Conservation (phyloP, 2,329 filamentous ascomycete genomes). For the Didymella keratinophila region DNA sequence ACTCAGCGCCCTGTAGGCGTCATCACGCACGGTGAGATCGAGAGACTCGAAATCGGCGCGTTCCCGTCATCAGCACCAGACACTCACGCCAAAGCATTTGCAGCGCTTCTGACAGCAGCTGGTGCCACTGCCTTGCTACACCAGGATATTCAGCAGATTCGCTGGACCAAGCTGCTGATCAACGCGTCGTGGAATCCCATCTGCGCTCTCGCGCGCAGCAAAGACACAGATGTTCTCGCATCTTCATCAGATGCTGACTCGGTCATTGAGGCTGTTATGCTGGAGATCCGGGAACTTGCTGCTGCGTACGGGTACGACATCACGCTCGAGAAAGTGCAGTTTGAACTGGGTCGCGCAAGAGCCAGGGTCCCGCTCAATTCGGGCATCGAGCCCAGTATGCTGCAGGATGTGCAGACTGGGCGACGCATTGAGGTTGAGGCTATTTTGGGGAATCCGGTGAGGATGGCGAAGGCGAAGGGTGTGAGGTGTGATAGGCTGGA, state of each 20-base stretch:
- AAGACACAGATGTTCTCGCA: conserved; percentile 61
- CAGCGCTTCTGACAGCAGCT: conserved; percentile 53
- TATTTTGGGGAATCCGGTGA: conserved; percentile 58
- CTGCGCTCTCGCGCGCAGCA: conserved; percentile 63
- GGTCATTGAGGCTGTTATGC: conserved; percentile 54
- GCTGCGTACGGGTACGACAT: conserved; percentile 52
- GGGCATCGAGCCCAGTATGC: conserved; percentile 60
- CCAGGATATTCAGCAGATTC: conserved; percentile 63
- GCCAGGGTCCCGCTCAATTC: conserved; percentile 45
- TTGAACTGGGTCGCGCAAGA: conserved; percentile 50
- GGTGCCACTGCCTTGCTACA: conserved; percentile 60
- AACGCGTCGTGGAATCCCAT: conserved; percentile 70
- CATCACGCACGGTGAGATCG: conserved; percentile 57
- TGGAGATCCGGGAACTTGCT: conserved; percentile 56
- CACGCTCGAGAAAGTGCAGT: conserved; percentile 48
- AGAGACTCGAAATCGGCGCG: conserved; percentile 60
- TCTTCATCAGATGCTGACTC: conserved; percentile 50
- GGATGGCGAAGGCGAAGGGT: conserved; percentile 51
- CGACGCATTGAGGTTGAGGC: conserved; percentile 60
- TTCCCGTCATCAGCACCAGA: conserved; percentile 51
- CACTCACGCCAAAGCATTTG: conserved; percentile 44
- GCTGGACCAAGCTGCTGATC: conserved; percentile 68
- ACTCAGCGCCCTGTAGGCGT: conserved; percentile 60
- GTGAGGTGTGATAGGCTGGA: conserved; percentile 54
- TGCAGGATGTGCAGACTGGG: conserved; percentile 55